Evolutionary conservation across 1,284 basidiomycete genomes (phyloP).

Genomic region (Pterulicium gracile): DNA sequence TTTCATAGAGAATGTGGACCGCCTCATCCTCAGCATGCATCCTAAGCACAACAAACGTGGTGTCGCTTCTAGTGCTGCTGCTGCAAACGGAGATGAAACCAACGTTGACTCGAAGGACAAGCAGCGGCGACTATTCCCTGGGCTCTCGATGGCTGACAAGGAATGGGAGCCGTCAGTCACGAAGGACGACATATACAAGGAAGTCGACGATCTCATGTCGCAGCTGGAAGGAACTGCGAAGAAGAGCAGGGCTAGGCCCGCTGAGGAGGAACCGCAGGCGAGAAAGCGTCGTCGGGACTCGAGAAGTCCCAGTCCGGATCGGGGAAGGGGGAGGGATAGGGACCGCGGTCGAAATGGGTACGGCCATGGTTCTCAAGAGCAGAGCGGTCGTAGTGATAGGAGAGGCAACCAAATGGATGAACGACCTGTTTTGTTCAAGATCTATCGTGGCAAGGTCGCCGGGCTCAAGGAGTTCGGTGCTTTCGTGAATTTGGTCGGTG

Average conservation of each 20-base stretch:
- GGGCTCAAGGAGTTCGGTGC: conserved; percentile 93
- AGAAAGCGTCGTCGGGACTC: conserved; percentile 25
- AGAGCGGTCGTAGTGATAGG: conserved; percentile 27
- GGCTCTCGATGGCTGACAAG: conserved; percentile 77
- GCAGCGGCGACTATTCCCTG: conserved; percentile 82
- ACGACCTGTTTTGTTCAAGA: conserved; percentile 85
- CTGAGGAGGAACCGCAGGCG: conserved; percentile 36
- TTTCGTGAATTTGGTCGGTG: conserved; percentile 84
- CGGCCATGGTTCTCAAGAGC: too few species aligned
- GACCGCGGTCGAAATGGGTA: not conserved
- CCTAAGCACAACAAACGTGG: conserved; percentile 80
- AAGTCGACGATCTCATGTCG: conserved; percentile 76
- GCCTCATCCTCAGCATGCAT: conserved; percentile 89
- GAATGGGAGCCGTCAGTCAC: conserved; percentile 42
- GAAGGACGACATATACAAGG: conserved; percentile 66
- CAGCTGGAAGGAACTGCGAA: conserved; percentile 38
- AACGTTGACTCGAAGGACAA: conserved; percentile 57
- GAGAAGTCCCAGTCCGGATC: conserved; percentile 43
- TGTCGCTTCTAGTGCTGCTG: conserved; percentile 32
- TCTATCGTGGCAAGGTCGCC: conserved; percentile 83
- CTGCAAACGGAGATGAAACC: conserved; percentile 22
- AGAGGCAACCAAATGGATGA: conserved; percentile 58
- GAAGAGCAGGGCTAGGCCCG: conserved; percentile 36
- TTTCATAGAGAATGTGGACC: conserved; percentile 88
- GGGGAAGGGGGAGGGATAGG: conserved; percentile 29